Base-by-base conservation (phyloP, 768 basidiomycete genomes). In the Termitomyces sp. region DNA sequence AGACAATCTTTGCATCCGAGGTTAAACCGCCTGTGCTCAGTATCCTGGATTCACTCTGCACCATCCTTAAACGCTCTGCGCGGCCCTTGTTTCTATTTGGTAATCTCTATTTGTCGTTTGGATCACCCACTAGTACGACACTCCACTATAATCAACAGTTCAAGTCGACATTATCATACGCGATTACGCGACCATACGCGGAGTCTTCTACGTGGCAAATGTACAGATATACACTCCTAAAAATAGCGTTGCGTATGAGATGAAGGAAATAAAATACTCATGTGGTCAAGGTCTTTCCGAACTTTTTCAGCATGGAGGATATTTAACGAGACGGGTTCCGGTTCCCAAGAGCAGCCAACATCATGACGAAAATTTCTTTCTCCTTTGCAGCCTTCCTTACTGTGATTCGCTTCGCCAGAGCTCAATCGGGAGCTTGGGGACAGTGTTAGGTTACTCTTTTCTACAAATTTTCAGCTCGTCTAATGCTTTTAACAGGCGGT, bases 401-500 rank as follows among this genome's bases (percentile, higher is more conserved):
- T 4, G 55, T 70, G 3, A 55, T 70, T 34, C 63, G 67, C 24
- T 51, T 69, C 22, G 67, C 61, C 12, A 62, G 61, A 30, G 70
- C 71, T 34, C 71, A 72, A 39, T 64, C 68, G 11, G 51, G 36
- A 44, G 69, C 69, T 42, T 73, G 74, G 52, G 76, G 73, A 36
- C 72, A 74, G 54, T 76, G 75, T 65, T 67, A 67, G 74, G 63
- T 45, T 22, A 41, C 20, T 42, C 16, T 33, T 15, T 34, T 34
- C 9, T 9, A 6, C 8, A 27, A 12, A 13, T 31, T 27, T 18
- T 41, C 9, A 27, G n/a, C 3, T 44, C 24, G 18, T 16, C 31
- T 46, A 31, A 16, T 44, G 46, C 15, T 44, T 49, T 46, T 13
- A 56, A 20, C 47, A 70, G 67, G 69, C 49, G 69, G 70, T 45